Evolutionary conservation across 176 grass and related monocot genomes (phyloP).

Genomic region (Hordeum vulgare): MorexV3_pseudomolecules_assembly NC_058520.1:383850782-383851281

Average conservation of each 20-base stretch:
- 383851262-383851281: constrained; percentile 15
- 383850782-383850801: not conserved
- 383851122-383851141: constrained; percentile 18
- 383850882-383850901: not conserved
- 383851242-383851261: constrained; percentile 35
- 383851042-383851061: not conserved
- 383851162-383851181: constrained; percentile 40
- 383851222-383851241: constrained; percentile 32
- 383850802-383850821: constrained; percentile 7
- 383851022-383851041: not conserved
- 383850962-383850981: not conserved
- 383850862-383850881: not conserved
- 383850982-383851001: not conserved
- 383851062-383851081: not conserved
- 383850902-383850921: not conserved
- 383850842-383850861: not conserved
- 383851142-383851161: constrained; percentile 12
- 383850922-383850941: not conserved
- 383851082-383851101: constrained; percentile 15
- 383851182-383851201: constrained; percentile 38
- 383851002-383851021: not conserved
- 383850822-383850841: not conserved
- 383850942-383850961: constrained; percentile 8
- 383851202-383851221: constrained; percentile 49
- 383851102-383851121: constrained; percentile 9